Base-by-base conservation (phyloP, 2,329 filamentous ascomycete species). In the Escovopsis sp. region DNA sequence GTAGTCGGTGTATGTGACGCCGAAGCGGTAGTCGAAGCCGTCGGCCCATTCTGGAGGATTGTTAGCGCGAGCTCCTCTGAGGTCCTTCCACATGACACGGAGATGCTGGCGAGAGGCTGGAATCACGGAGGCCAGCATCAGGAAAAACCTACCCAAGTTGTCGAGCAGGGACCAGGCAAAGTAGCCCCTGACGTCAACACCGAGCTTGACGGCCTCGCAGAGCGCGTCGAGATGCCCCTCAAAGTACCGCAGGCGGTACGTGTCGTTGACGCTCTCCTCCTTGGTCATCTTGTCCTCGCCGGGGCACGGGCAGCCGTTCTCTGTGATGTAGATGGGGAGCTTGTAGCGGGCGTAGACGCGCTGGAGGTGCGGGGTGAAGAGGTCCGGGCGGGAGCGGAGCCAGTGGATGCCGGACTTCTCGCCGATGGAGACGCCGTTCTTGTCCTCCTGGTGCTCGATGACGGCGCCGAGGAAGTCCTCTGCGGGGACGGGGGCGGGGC, bases 11-110 rank as follows among this genome's bases (percentile, higher is more conserved):
- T 51, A 58, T 1, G 53, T 55, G 7, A 58, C 51, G 4, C 57
- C 57, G 34, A 60, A 61, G 2, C 56, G 46, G 15, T 55, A 54
- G 1, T 51, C 53, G 31, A 52, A 62, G 4, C 58, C 58, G 26
- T 53, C 54, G 8, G 55, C 57, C 58, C 57, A 53, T 38, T 50
- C 48, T 48, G 26, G 29, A 15, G 18, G 18, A 23, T 6, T 5
- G 21, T 23, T 10, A 23, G 21, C 21, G 21, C n/a, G n/a, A n/a
- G n/a, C n/a, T n/a, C n/a, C n/a, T n/a, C n/a, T n/a, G n/a, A n/a
- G n/a, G n/a, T n/a, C n/a, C n/a, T n/a, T n/a, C n/a, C n/a, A n/a
- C n/a, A n/a, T n/a, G n/a, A n/a, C n/a, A n/a, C n/a, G n/a, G n/a
- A n/a, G n/a, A n/a, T n/a, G n/a, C n/a, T n/a, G n/a, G n/a, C n/a